Conservation (phyloP, 768 basidiomycete species). For the Leucosporidium creatinivorum region DNA sequence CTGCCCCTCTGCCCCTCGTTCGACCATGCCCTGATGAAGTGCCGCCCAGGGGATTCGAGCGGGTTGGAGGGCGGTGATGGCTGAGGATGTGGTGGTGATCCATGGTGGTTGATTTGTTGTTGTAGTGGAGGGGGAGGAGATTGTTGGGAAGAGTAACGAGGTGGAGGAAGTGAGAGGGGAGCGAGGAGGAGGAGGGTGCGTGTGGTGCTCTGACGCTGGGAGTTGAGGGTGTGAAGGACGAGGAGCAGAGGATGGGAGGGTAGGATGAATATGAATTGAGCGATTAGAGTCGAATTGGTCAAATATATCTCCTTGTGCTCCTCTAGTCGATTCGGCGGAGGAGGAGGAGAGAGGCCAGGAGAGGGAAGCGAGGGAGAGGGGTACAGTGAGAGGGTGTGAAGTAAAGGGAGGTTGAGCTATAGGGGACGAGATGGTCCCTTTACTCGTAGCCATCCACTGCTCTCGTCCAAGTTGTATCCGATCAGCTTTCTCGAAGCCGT, state of each 20-base stretch:
- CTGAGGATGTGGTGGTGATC: slow-evolving; percentile 13
- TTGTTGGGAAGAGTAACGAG: background rate
- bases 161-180: slow-evolving; percentile 1
- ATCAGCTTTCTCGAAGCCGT: no score
- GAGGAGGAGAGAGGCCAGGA: background rate
- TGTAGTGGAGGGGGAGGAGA: background rate
- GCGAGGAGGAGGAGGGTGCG: background rate
- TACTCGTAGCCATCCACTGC: no score
- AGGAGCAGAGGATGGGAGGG: no score
- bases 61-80: slow-evolving; percentile 4
- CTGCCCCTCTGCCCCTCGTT: background rate
- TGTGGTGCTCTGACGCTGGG: background rate
- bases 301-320: background rate
- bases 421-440: background rate
- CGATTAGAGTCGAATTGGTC: slow-evolving; percentile 1
- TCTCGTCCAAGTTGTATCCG: no score
- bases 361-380: slow-evolving; percentile 3
- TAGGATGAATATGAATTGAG: background rate
- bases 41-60: background rate
- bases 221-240: background rate
- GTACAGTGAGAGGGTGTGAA: background rate
- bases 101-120: background rate
- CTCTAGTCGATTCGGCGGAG: background rate
- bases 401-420: background rate
- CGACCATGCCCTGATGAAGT: background rate